Evolutionary conservation across 176 grass and related monocot species (phyloP).

Genomic region (Lolium perenne): DNA sequence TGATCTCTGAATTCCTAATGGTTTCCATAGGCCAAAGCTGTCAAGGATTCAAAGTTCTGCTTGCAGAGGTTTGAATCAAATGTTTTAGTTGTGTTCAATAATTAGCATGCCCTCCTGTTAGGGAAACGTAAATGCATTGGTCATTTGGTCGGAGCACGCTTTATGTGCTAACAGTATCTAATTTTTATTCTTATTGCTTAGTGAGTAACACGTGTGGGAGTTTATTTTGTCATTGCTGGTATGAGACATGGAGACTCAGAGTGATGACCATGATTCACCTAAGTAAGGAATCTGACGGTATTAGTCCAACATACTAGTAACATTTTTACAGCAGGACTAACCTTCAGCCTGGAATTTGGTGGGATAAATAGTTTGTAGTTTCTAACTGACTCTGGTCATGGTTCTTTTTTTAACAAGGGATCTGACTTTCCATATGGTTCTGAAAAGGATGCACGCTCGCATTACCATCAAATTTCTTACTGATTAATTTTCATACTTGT

Average conservation of each 20-base stretch:
- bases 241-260: not conserved
- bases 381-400: conserved; percentile 19
- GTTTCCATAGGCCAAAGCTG: conserved; percentile 5
- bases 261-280: conserved; percentile 15
- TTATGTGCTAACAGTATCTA: not conserved
- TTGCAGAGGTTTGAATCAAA: not conserved
- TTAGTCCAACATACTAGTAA: conserved; percentile 9
- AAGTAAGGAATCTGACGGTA: conserved; percentile 6
- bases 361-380: conserved; percentile 7
- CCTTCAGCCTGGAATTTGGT: not conserved
- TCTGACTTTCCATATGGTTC: not conserved
- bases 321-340: not conserved
- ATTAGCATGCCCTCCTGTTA: not conserved
- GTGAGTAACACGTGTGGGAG: not conserved
- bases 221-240: not conserved
- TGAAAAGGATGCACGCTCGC: not conserved
- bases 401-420: not conserved
- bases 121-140: conserved; percentile 2
- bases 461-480: not conserved
- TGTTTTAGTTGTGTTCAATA: not conserved
- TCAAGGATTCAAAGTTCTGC: not conserved
- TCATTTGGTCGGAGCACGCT: not conserved
- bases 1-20: conserved; percentile 11
- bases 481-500: conserved; percentile 26
- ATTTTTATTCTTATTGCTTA: conserved; percentile 12